Conservation (phyloP, 176 grass and related monocot genomes). For the Aegilops bicornis region DNA sequence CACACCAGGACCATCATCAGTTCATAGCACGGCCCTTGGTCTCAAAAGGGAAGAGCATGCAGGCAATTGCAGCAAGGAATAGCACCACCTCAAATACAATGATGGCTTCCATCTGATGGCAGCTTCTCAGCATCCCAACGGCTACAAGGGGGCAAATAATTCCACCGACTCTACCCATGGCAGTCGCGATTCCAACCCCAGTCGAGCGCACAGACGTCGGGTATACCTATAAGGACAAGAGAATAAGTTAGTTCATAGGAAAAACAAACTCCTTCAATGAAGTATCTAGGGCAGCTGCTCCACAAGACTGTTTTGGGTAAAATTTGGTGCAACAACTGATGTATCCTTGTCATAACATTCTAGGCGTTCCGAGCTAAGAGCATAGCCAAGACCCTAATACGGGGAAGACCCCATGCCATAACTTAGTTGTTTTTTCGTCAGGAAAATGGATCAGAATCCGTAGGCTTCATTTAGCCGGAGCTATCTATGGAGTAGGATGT, state of each 20-base stretch:
- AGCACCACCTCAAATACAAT: constrained; percentile 62
- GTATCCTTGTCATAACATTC: neutral
- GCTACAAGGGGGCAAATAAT: constrained; percentile 67
- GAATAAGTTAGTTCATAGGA: neutral
- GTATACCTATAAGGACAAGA: constrained; percentile 48
- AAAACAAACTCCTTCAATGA: neutral
- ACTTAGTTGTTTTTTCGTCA: neutral
- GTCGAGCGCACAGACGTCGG: constrained; percentile 68
- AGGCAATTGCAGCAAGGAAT: constrained; percentile 50
- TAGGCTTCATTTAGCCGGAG: neutral
- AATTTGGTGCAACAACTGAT: neutral
- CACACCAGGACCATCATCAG: neutral
- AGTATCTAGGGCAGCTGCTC: neutral
- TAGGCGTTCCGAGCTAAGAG: neutral
- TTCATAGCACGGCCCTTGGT: constrained; percentile 58
- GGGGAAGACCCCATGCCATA: neutral
- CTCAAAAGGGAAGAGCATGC: constrained; percentile 62
- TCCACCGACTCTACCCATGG: constrained; percentile 72
- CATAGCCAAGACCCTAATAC: neutral
- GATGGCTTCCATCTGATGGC: constrained; percentile 65
- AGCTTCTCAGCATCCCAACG: constrained; percentile 53
- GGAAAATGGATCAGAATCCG: neutral
- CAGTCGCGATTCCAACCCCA: constrained; percentile 52
- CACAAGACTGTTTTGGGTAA: neutral
- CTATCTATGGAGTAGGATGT: neutral